Percentiles rank a stretch among this genome's conserved stretches.
Evolutionary conservation across 306 rosid species (phyloP).

Genomic region (Mucuna pruriens): DNA sequence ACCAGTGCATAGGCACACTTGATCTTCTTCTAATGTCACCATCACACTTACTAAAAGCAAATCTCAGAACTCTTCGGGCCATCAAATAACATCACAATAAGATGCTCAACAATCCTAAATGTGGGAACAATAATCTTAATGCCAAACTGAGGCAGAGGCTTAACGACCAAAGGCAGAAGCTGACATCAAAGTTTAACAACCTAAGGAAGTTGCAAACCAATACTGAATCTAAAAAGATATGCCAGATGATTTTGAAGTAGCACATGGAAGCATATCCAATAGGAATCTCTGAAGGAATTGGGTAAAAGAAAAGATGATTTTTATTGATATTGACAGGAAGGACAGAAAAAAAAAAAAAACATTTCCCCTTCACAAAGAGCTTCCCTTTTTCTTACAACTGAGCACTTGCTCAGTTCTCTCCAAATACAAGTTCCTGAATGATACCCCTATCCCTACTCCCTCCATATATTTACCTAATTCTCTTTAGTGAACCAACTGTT

Average conservation of each 20-base stretch:
- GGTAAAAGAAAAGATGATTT: not conserved
- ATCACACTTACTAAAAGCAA: not conserved
- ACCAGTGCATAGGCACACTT: not conserved
- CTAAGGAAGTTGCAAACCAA: conserved; percentile 13
- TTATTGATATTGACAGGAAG: not conserved
- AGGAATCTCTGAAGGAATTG: not conserved
- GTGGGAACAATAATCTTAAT: not conserved
- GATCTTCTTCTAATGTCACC: not conserved
- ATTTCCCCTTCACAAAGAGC: not conserved
- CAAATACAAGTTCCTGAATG: not conserved
- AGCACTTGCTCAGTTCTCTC: not conserved
- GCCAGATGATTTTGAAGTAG: not conserved
- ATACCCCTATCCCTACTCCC: not conserved
- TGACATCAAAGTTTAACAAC: not conserved
- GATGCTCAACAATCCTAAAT: not conserved
- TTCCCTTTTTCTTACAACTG: not conserved
- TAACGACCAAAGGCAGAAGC: not conserved
- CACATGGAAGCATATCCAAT: not conserved
- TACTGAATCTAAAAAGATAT: not conserved
- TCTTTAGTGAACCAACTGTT: not conserved
- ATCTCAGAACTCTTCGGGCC: not conserved
- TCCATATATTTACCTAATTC: not conserved
- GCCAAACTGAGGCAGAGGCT: not conserved
- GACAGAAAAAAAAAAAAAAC: no score
- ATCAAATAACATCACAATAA: not conserved